Base-by-base conservation (phyloP, 129 eudicot genomes). In the Saussurea involucrata region DNA sequence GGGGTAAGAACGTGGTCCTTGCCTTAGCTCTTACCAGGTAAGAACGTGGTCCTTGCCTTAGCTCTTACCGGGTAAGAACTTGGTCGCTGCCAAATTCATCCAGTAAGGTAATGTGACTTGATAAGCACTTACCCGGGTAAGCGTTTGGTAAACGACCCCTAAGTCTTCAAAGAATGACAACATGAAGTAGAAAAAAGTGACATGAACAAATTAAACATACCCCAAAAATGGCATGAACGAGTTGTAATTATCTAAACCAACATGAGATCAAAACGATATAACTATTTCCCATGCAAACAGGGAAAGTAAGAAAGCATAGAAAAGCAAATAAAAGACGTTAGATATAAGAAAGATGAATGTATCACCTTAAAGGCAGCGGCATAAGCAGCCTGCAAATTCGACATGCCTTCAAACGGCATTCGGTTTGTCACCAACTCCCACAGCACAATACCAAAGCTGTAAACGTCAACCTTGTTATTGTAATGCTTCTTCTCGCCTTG, bases 401-500 rank as follows among this genome's bases (percentile, higher is more conserved):
- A 95, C 99, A 95, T 95, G 84, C 99, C 99, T 75, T 95, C 99
- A 70, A 95, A 95, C 9, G 99, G 97, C 94, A 95, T 84, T 22
- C 97, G 96, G 58, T 95, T 95, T 4, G 96, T 92, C 64, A 95
- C 75, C 49, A 95, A 72, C 80, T 95, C 99, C 99, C 99, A 95
- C 10, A 95, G 82, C 77, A 95, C 99, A 70, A 95, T 88, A 3
- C 97, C 99, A 29, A 95, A 95, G 83, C 99, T 95, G 74, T 95
- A 95, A 57, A 92, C 96, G 77, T 95, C 99, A 61, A 95, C 99
- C 74, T 92, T 92, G 86, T 95, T 95, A 72, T 95, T 95, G 85
- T 95, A 95, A 83, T 95, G 99, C 88, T 95, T 95, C 84, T 95
- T 95, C 85, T 95, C 99, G 71, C 99, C 99, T 76, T 87, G 99